phyloP scores from a whole-genome alignment of 2,329 filamentous ascomycete species.

The Trichoderma sp. region DNA sequence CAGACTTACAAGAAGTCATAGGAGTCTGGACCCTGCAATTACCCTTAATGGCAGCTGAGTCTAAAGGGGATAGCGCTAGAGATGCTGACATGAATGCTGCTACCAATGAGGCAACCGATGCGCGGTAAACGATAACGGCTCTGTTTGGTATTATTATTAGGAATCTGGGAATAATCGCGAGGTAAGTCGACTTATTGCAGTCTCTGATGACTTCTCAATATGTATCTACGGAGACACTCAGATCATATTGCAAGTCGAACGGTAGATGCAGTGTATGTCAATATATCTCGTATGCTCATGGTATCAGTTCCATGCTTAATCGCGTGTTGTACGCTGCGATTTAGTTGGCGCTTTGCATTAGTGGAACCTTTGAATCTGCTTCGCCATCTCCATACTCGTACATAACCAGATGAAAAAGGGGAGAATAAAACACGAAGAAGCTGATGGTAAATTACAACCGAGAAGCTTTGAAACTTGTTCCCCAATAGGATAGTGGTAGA shows the following conservation, averaged over 20 bases:
- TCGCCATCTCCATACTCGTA: neutral
- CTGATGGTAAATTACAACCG: neutral
- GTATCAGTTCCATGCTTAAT: neutral
- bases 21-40: neutral
- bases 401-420: neutral
- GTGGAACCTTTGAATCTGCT: neutral
- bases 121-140: neutral
- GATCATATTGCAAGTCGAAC: neutral
- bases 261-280: neutral
- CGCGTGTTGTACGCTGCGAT: neutral
- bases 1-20: neutral
- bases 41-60: neutral
- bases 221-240: too few species aligned
- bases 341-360: neutral
- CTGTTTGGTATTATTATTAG: neutral
- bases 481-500: neutral
- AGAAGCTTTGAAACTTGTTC: neutral
- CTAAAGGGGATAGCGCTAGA: neutral
- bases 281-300: neutral
- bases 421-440: neutral
- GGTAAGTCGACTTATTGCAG: neutral
- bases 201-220: neutral
- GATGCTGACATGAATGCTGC: neutral
- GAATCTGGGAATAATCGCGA: too few species aligned
- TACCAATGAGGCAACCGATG: neutral